Base-by-base conservation (phyloP, 129 eudicot genomes). In the Artemisia annua region DNA sequence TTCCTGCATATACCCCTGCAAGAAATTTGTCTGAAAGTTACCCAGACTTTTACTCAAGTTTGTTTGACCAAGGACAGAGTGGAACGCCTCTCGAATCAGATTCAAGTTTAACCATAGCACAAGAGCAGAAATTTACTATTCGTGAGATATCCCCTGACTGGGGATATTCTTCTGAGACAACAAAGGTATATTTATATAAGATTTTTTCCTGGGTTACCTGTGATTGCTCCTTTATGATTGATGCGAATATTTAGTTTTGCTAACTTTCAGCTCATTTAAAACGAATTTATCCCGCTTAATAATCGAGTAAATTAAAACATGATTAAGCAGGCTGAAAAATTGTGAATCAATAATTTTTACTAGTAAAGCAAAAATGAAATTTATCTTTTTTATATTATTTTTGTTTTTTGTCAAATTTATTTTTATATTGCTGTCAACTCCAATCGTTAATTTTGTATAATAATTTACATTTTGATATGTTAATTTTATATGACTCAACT, bases 101-200 rank as follows among this genome's bases (percentile, higher is more conserved):
- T 72, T 70, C 83, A 76, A 73, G 88, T 66, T 72, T 83, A 69
- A 88, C 87, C 32, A 67, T 88, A 13, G 71, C 88, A 66, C 85
- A 73, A 69, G 83, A 83, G 67, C 97, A 95, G 88, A 91, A 78
- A 78, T 90, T 85, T 78, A 85, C 79, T 32, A 95, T 95, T 68
- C 87, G 83, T 58, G 97, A 88, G 69, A 80, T 95, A 72, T 86
- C 91, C 61, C 99, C 99, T 55, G 91, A 86, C 68, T 95, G 97
- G 97, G 95, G 96, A 54, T 95, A 79, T 88, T 77, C 88, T 46
- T 82, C 90, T 53, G 96, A 95, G 79, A 71, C 84, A 32, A 83
- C 96, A 17, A 95, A 90, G 99, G 97, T 95, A 82, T 60, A n/a
- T 70, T 69, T 62, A 50, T 39, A 35, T 35, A 35, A 5, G 28